Evolutionary conservation across 495 filamentous ascomycete genomes (phyloP).

Genomic region (Aspergillus indologenus): DNA sequence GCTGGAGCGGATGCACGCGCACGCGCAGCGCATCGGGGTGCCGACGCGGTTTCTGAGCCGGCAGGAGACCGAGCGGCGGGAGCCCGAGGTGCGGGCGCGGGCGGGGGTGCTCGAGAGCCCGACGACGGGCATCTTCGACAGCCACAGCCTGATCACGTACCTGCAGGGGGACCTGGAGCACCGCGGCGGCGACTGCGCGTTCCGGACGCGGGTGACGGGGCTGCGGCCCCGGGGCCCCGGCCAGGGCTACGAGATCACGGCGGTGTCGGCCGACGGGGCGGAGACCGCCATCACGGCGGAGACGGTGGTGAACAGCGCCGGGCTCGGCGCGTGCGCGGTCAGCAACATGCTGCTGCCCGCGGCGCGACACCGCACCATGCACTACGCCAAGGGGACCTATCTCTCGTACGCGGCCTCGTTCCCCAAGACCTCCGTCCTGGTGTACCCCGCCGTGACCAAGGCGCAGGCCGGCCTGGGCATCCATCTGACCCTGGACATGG

Average conservation of each 20-base stretch:
- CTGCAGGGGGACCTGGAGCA: slow-evolving; percentile 77
- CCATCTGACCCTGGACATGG: slow-evolving; percentile 88
- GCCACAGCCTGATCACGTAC: slow-evolving; percentile 76
- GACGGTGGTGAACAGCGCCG: slow-evolving; percentile 81
- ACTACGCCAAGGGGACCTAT: slow-evolving; percentile 94
- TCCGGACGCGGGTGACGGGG: slow-evolving; percentile 57
- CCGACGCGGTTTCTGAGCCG: slow-evolving; percentile 67
- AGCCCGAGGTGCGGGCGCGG: slow-evolving; percentile 69
- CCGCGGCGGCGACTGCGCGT: slow-evolving; percentile 67
- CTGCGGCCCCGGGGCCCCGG: slow-evolving; percentile 53
- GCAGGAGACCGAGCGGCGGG: slow-evolving; percentile 57
- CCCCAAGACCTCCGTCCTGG: slow-evolving; percentile 67
- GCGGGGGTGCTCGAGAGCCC: slow-evolving; percentile 77
- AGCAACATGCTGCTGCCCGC: slow-evolving; percentile 78
- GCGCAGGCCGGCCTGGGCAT: slow-evolving; percentile 86
- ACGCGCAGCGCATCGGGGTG: slow-evolving; percentile 63
- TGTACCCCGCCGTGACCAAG: slow-evolving; percentile 82
- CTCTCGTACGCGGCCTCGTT: slow-evolving; percentile 71
- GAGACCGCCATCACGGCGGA: slow-evolving; percentile 63
- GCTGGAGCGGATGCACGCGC: slow-evolving; percentile 62
- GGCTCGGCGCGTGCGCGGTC: slow-evolving; percentile 69
- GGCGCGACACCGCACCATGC: slow-evolving; percentile 54
- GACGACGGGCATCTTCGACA: slow-evolving; percentile 88
- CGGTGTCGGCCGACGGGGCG: slow-evolving; percentile 36
- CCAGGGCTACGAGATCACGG: slow-evolving; percentile 56